Percentiles rank a stretch among this genome's conserved stretches.
Conservation (phyloP, 2,329 filamentous ascomycete species). For the Microdochium nivale region DNA sequence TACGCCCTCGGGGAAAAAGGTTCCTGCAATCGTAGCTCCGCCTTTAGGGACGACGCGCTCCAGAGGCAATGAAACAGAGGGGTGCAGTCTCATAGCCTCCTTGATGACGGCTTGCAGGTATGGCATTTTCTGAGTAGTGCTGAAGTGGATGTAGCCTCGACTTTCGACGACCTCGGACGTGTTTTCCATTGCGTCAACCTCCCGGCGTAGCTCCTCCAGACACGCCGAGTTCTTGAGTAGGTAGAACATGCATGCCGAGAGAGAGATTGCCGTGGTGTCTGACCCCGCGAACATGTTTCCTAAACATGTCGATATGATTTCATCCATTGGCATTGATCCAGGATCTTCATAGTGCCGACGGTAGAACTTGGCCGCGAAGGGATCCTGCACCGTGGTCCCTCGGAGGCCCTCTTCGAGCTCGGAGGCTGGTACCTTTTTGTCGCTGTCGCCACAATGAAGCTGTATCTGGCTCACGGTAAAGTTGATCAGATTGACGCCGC, state of each 20-base stretch:
- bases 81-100: conserved; percentile 34
- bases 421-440: neutral
- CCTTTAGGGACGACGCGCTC: conserved; percentile 27
- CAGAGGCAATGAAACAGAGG: conserved; percentile 27
- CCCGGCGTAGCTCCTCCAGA: conserved; percentile 19
- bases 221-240: conserved; percentile 5
- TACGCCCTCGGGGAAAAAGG: conserved; percentile 4
- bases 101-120: conserved; percentile 35
- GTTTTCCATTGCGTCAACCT: conserved; percentile 20
- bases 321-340: conserved; percentile 15
- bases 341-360: conserved; percentile 10
- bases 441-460: neutral
- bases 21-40: conserved; percentile 14
- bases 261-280: conserved; percentile 14
- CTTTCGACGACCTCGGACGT: neutral
- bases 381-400: neutral
- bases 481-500: neutral
- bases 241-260: conserved; percentile 7
- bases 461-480: neutral
- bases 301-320: conserved; percentile 1
- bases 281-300: conserved; percentile 10
- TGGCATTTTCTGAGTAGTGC: conserved; percentile 12
- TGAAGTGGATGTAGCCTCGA: conserved; percentile 3
- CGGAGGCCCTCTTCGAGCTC: neutral
- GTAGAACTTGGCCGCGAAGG: conserved; percentile 13